Conservation (phyloP, 2,329 filamentous ascomycete species). For the Penicillium sp. region DNA sequence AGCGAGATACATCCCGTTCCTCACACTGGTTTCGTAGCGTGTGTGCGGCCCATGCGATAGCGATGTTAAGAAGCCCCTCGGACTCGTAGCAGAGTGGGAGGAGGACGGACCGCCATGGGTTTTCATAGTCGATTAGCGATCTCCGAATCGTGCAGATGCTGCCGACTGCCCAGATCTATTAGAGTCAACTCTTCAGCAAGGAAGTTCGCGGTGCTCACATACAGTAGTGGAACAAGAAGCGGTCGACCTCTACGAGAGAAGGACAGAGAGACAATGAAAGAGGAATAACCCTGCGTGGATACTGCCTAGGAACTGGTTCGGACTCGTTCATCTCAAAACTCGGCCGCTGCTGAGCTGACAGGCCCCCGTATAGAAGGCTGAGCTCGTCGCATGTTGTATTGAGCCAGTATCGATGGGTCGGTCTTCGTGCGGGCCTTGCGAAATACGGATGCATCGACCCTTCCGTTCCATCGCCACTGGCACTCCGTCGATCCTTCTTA, state of each 20-base stretch:
- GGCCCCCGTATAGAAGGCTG: background rate
- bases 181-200: background rate
- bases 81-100: slow-evolving; percentile 4
- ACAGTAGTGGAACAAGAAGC: slow-evolving; percentile 7
- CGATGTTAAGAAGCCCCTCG: slow-evolving; percentile 8
- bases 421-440: no score
- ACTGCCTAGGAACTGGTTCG: no score
- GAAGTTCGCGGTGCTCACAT: background rate
- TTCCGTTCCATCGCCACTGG: no score
- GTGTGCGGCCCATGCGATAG: slow-evolving; percentile 12
- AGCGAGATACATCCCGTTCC: background rate
- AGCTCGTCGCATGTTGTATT: slow-evolving; percentile 4
- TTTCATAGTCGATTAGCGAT: slow-evolving; percentile 4
- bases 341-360: no score
- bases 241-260: background rate
- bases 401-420: background rate
- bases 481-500: background rate
- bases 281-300: background rate
- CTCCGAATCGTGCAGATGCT: slow-evolving; percentile 4
- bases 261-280: background rate
- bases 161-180: background rate
- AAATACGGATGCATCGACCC: no score
- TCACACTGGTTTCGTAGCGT: slow-evolving; percentile 9
- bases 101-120: slow-evolving; percentile 5
- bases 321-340: no score